phyloP scores from a whole-genome alignment of 2,329 filamentous ascomycete genomes.

The Coniochaeta hoffmannii region DNA sequence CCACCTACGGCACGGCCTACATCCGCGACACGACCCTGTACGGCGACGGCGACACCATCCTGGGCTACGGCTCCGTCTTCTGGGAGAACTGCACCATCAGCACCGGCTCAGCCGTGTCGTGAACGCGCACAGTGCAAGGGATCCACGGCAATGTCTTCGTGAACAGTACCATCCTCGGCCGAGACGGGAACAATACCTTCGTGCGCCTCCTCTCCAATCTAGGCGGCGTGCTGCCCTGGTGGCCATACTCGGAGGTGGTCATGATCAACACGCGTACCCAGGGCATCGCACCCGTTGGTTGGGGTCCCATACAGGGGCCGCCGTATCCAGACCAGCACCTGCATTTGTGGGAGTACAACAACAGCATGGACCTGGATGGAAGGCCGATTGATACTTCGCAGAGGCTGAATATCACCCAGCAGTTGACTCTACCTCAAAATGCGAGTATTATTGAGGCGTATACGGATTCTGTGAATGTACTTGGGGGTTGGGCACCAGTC shows the following conservation, averaged over 20 bases:
- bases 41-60: constrained; percentile 6
- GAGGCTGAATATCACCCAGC: background rate
- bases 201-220: constrained; percentile 4
- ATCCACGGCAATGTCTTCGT: constrained; percentile 7
- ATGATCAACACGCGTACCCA: constrained; percentile 5
- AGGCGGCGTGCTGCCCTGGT: constrained; percentile 5
- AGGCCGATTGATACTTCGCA: constrained; percentile 4
- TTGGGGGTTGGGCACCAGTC: constrained; percentile 5
- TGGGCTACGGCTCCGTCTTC: constrained; percentile 5
- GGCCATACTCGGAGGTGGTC: constrained; percentile 6
- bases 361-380: constrained; percentile 6
- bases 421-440: constrained; percentile 4
- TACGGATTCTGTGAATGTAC: constrained; percentile 2
- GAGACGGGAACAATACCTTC: constrained; percentile 3
- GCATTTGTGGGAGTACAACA: constrained; percentile 7
- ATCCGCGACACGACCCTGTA: constrained; percentile 4
- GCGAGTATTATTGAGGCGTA: background rate
- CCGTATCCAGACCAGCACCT: constrained; percentile 4
- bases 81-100: constrained; percentile 5
- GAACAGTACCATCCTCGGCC: constrained; percentile 6
- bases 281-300: constrained; percentile 4
- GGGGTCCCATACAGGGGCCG: constrained; percentile 3
- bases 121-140: constrained; percentile 5
- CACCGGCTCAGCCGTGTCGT: background rate
- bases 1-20: constrained; percentile 7